Base-by-base conservation (phyloP, 164 flowering plant species). In the Dillenia turbinata region DNA sequence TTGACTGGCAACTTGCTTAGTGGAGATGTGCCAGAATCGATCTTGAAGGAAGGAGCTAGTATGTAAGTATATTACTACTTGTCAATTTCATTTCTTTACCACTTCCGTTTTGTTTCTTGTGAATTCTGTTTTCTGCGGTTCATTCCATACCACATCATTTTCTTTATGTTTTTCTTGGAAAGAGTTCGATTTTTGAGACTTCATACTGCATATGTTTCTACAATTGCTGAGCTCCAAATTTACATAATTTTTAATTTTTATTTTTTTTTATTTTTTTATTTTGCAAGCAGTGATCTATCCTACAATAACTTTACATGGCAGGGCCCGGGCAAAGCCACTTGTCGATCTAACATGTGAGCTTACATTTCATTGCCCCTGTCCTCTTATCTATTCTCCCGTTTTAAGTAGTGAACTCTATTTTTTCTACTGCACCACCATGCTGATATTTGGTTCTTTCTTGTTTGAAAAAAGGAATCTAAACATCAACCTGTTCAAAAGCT, bases 261-360 rank as follows among this genome's bases (percentile, higher is more conserved):
- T n/a, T n/a, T n/a, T n/a, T n/a, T 14, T 47, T 47, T 49, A 43
- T 40, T n/a, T 57, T 66, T 33, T 13, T 55, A 43, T 49, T 2
- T 53, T 60, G 15, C 5, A 40, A 76, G 64, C 80, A 90, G 97
- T 59, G 97, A 90, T 80, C 83, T 90, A 33, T 88, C 97, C 12
- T 88, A 86, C 80, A 91, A 91, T 64, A 86, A 84, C 71, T 78
- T 88, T 24, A 71, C 88, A 43, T 64, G 69, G 77, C 85, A 71
- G 74, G 79, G 70, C 62, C 71, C 82, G n/a, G 77, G 60, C 22
- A 61, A 66, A 60, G 67, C 76, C 61, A 59, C 73, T 65, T 87
- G 90, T 70, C 77, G 59, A 60, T 54, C 59, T 47, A 69, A 74
- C 72, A 52, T 74, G 89, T 84, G 5, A 80, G 84, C 13, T 44